Evolutionary conservation across 805 yeast genomes (phyloP), one percentile per base, ranked within the genome.

Genomic region (Helenozyma rhizophorensis): DNA sequence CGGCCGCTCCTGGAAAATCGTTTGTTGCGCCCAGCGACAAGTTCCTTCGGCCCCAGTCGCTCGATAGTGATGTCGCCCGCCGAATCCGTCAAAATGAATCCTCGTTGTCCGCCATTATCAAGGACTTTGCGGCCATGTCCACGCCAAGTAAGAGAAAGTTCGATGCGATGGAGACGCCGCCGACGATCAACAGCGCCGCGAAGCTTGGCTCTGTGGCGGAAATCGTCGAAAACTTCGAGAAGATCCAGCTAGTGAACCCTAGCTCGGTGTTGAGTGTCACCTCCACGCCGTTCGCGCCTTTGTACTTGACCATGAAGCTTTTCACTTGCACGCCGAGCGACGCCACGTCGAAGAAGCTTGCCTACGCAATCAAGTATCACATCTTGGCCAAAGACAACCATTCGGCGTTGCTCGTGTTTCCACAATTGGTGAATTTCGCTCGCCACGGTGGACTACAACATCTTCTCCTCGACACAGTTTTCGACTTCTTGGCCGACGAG

Each of bases 141-240:
- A 5, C 5, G 7, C 19, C 19, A 5, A 17, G 7, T 8, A 17
- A 17, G 8, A 17, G 19, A 17, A 17, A 17, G 19, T 8, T 5
- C 19, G 19, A 17, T 8, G 19, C 19, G 7, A 8, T 17, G 19
- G 19, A 17, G 7, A 8, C 7, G 7, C 7, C 7, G 7, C 5
- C 8, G 19, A 8, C 19, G 7, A 17, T 17, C 8, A 17, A 17
- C 19, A 6, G 7, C 7, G 19, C 19, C 7, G 8, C 8, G 19
- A 17, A 17, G 19, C 19, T 17, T 17, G 19, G 43, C 21, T 54
- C 62, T 0, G 30, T 52, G 9, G 29, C 39, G 6, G 30, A 35
- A 9, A 39, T 58, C 15, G 45, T 47, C 2, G 27, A 43, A 1
- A 36, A 45, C 21, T 40, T 53, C 8, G 48, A 50, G 21, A 37